Evolutionary conservation across 2,329 filamentous ascomycete genomes (phyloP).

Genomic region (Talaromyces verruculosus): DNA sequence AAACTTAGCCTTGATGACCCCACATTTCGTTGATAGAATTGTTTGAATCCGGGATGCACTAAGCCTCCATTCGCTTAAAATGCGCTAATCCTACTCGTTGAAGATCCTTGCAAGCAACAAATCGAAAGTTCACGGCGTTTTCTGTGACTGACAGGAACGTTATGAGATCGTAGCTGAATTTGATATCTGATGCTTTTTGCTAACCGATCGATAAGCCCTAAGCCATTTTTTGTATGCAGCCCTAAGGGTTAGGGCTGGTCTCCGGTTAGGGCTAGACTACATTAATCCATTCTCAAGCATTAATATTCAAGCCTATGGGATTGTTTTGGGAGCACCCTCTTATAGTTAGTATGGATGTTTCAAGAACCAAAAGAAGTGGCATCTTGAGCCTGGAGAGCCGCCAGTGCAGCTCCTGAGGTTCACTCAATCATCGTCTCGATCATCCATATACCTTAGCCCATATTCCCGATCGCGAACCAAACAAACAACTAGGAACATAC

Average conservation of each 20-base stretch:
- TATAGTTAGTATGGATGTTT: neutral
- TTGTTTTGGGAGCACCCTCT: neutral
- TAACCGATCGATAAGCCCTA: neutral
- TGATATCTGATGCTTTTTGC: neutral
- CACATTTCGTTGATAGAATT: no score
- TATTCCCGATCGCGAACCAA: neutral
- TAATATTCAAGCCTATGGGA: neutral
- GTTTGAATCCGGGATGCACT: no score
- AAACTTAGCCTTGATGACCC: neutral
- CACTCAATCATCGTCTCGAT: neutral
- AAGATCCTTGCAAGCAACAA: neutral
- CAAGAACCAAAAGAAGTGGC: neutral
- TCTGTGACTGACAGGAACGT: neutral
- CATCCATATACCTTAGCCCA: neutral
- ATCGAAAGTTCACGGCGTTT: neutral
- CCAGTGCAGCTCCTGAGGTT: neutral
- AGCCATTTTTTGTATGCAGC: neutral
- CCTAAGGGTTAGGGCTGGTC: no score
- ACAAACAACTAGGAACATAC: neutral
- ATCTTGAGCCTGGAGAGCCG: neutral
- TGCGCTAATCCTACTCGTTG: neutral
- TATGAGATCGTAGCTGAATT: neutral
- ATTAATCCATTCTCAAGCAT: neutral
- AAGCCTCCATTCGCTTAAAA: neutral
- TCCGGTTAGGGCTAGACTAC: neutral